Evolutionary conservation across 352 stramenopile species (phyloP).

Genomic region (Aphanomyces cochlioides): DNA sequence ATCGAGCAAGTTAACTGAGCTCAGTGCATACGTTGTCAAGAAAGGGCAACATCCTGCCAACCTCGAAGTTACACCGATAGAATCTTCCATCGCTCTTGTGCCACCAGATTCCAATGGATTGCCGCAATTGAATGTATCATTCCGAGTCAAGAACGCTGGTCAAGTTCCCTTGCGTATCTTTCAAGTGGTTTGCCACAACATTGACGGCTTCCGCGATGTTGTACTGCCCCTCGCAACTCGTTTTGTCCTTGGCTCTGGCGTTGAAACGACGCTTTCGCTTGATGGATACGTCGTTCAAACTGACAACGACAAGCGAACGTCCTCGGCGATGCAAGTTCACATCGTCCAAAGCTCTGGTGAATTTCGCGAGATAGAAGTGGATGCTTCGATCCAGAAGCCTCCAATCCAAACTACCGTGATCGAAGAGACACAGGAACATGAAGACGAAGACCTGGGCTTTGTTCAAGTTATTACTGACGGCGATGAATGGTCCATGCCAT

Average conservation of each 20-base stretch:
- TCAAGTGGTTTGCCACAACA: conserved; percentile 9
- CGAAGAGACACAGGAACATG: too few relatives aligned
- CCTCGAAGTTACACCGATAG: background rate
- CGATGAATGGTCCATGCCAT: too few relatives aligned
- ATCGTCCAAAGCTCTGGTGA: conserved; percentile 14
- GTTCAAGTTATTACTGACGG: too few relatives aligned
- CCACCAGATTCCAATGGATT: conserved; percentile 13
- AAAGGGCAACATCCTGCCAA: too few relatives aligned
- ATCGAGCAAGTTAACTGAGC: background rate
- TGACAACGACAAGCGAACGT: background rate
- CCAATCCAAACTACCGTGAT: too few relatives aligned
- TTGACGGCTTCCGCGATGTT: conserved; percentile 9
- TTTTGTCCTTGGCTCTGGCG: background rate
- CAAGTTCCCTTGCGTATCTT: background rate
- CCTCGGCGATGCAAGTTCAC: conserved; percentile 1
- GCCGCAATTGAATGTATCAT: background rate
- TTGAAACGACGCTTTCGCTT: background rate
- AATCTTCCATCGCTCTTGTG: background rate
- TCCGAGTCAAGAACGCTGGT: conserved; percentile 14
- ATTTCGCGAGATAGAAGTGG: background rate
- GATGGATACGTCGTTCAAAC: background rate
- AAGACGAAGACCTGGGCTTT: too few relatives aligned
- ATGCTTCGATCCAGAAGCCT: background rate
- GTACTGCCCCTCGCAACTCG: background rate
- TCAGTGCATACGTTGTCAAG: background rate